These are phyloP conservation scores for Penicillium soppii DNA, from an alignment of 495 filamentous ascomycete species.

Conservation along the genomic window DNA sequence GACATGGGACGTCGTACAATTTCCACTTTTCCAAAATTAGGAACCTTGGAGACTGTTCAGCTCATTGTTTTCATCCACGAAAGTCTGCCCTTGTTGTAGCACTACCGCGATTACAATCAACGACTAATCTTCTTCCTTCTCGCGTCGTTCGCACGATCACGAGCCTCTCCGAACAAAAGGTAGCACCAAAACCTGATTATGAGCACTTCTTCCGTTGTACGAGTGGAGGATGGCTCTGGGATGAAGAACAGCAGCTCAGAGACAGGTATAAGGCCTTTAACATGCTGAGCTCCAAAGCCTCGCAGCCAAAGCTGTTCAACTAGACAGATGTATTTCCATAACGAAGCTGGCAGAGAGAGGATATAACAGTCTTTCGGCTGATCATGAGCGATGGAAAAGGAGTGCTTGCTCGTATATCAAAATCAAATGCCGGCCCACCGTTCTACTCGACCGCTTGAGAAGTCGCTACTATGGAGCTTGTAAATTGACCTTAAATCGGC, in stretches of 20 bases:
- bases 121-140: not conserved
- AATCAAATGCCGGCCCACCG: constrained; percentile 27
- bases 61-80: not conserved
- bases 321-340: constrained; percentile 17
- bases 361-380: constrained; percentile 29
- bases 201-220: constrained; percentile 31
- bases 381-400: constrained; percentile 26
- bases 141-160: not conserved
- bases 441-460: constrained; percentile 36
- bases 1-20: no score
- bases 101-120: not conserved
- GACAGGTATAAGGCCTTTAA: constrained; percentile 31
- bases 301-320: constrained; percentile 12
- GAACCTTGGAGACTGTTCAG: not conserved
- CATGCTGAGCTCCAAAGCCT: constrained; percentile 24
- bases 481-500: constrained; percentile 17
- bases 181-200: not conserved
- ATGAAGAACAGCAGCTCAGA: constrained; percentile 31
- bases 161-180: not conserved
- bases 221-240: constrained; percentile 33
- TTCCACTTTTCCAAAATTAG: not conserved
- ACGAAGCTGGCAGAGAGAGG: constrained; percentile 33
- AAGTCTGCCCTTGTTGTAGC: not conserved
- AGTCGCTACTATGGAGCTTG: constrained; percentile 39
- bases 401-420: constrained; percentile 31